Percentiles rank a stretch among this genome's conserved stretches.
Evolutionary conservation across 2,329 filamentous ascomycete genomes (phyloP).

Genomic region (Diaporthe sp.): DNA sequence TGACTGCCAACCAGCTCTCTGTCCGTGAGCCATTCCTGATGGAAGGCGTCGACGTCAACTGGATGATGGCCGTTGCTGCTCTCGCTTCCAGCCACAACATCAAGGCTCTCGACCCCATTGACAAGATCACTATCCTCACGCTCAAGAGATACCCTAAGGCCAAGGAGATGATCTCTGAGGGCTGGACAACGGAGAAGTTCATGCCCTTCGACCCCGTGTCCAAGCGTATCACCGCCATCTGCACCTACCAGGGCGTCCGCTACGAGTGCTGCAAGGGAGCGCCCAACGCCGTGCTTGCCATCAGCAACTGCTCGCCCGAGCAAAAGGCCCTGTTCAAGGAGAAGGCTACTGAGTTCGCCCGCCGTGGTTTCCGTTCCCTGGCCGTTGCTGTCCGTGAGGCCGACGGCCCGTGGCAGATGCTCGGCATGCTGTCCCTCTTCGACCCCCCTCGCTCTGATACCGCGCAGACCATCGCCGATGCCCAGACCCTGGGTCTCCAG

Average conservation of each 20-base stretch:
- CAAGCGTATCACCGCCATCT: slow-evolving; percentile 81
- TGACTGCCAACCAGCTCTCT: slow-evolving; percentile 80
- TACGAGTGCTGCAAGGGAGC: slow-evolving; percentile 84
- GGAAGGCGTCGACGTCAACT: slow-evolving; percentile 83
- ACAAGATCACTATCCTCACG: slow-evolving; percentile 83
- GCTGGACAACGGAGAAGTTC: slow-evolving; percentile 84
- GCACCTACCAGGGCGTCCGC: slow-evolving; percentile 75
- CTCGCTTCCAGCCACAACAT: slow-evolving; percentile 84
- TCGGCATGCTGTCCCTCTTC: slow-evolving; percentile 85
- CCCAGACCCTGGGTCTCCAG: slow-evolving; percentile 64
- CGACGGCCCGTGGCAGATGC: slow-evolving; percentile 70
- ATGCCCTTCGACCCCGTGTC: slow-evolving; percentile 84
- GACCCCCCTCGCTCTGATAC: slow-evolving; percentile 84
- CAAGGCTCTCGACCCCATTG: slow-evolving; percentile 82
- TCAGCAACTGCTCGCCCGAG: slow-evolving; percentile 76
- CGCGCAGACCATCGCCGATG: slow-evolving; percentile 82
- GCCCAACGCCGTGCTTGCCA: slow-evolving; percentile 79
- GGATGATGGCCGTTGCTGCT: slow-evolving; percentile 86
- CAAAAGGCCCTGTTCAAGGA: slow-evolving; percentile 76
- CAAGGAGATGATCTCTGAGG: slow-evolving; percentile 79
- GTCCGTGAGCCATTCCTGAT: slow-evolving; percentile 83
- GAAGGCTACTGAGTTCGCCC: slow-evolving; percentile 81
- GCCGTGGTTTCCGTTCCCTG: slow-evolving; percentile 83
- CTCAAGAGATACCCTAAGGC: slow-evolving; percentile 83
- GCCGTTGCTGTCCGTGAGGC: slow-evolving; percentile 72